phyloP scores from a whole-genome alignment of 192 early-diverging fungal species.

The Gaertneriomyces semiglobifer region DNA sequence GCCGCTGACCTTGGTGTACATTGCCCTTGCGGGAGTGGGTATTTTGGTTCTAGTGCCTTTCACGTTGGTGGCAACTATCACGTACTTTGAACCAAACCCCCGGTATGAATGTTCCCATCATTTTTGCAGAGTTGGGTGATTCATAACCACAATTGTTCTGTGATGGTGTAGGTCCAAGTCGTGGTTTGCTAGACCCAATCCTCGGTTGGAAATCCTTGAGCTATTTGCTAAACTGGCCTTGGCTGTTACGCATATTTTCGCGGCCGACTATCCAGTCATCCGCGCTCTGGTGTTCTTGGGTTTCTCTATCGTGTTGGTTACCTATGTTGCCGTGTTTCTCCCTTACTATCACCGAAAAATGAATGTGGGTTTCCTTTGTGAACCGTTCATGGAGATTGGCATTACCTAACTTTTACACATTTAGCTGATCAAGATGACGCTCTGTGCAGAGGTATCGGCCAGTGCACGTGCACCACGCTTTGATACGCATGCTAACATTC shows the following conservation, averaged over 20 bases:
- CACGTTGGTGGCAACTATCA: constrained; percentile 17
- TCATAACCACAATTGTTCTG: neutral
- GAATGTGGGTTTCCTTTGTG: too few relatives aligned
- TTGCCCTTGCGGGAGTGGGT: constrained; percentile 1
- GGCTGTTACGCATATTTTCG: neutral
- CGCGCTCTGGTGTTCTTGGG: constrained; percentile 5
- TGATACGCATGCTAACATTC: neutral
- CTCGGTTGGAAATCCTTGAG: constrained; percentile 12
- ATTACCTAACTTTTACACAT: too few relatives aligned
- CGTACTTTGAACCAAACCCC: constrained; percentile 21
- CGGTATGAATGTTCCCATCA: neutral
- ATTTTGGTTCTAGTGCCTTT: constrained; percentile 20
- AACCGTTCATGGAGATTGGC: too few relatives aligned
- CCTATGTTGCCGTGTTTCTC: neutral
- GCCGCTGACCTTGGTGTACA: constrained; percentile 10
- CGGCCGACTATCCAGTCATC: neutral
- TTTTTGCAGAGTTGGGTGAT: neutral
- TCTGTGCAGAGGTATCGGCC: too few relatives aligned
- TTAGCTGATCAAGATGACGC: too few relatives aligned
- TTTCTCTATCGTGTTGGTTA: neutral
- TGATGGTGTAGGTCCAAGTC: neutral
- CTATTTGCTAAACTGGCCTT: constrained; percentile 12
- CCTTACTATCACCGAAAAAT: constrained; percentile 12
- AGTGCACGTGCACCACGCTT: neutral
- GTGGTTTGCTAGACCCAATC: constrained; percentile 5